These are phyloP conservation scores for Luffa acutangula DNA, from an alignment of 306 rosid genomes.

Conservation along the genomic window DNA sequence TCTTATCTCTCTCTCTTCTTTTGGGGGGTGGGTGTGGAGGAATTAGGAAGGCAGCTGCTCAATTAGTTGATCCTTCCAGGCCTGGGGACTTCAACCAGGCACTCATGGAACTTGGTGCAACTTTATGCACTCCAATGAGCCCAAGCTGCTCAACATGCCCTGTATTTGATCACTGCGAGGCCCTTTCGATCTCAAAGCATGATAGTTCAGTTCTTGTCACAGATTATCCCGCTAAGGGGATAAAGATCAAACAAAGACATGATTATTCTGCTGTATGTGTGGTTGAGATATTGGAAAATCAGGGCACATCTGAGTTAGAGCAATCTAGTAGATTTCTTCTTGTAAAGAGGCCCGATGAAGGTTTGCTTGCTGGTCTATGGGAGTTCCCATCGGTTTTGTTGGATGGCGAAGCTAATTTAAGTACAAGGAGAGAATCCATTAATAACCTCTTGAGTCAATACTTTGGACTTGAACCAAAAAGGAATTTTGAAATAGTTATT, in stretches of 20 bases:
- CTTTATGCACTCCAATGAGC: conserved; percentile 57
- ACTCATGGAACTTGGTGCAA: conserved; percentile 96
- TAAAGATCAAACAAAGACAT: conserved; percentile 51
- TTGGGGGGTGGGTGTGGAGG: conserved; percentile 15
- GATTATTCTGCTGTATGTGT: conserved; percentile 75
- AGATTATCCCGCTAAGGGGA: conserved; percentile 60
- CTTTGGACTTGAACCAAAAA: conserved; percentile 40
- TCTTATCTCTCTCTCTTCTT: background rate
- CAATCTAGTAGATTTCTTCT: conserved; percentile 47
- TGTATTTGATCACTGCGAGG: conserved; percentile 51
- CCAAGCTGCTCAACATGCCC: conserved; percentile 83
- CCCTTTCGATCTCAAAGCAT: conserved; percentile 38
- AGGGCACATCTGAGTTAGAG: conserved; percentile 15
- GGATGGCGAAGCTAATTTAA: conserved; percentile 42
- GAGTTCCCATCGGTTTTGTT: conserved; percentile 80
- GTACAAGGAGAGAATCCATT: conserved; percentile 39
- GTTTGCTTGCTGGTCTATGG: conserved; percentile 96
- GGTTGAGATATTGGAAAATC: conserved; percentile 55
- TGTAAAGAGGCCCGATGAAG: conserved; percentile 76
- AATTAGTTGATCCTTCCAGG: conserved; percentile 62
- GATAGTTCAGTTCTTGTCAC: conserved; percentile 51
- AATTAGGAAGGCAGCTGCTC: conserved; percentile 73
- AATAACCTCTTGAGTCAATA: conserved; percentile 33
- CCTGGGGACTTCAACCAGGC: conserved; percentile 95
- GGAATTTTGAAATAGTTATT: conserved; percentile 29